Conservation (phyloP, 164 flowering plant genomes). For the Saururus chinensis region DNA sequence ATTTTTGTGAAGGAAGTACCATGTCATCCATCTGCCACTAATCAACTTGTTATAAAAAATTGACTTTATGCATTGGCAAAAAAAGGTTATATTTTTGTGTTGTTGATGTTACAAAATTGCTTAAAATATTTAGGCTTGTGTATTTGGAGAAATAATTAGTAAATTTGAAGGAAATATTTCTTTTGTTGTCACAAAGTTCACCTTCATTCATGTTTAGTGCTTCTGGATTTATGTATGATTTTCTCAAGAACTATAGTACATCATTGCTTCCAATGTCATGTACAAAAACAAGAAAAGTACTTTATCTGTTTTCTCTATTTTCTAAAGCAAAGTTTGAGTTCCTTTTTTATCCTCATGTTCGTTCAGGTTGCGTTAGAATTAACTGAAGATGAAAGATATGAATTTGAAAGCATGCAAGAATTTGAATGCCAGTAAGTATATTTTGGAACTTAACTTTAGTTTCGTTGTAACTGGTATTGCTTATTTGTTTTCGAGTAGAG, state of each 20-base stretch:
- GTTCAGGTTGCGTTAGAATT: slow-evolving; percentile 74
- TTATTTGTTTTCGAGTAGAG: not conserved
- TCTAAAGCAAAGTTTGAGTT: not conserved
- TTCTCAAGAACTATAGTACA: not conserved
- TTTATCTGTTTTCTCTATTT: not conserved
- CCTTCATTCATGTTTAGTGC: not conserved
- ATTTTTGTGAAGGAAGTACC: too few relatives aligned
- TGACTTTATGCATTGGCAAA: too few relatives aligned
- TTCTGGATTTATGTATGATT: not conserved
- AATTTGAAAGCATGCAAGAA: slow-evolving; percentile 36
- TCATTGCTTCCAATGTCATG: not conserved
- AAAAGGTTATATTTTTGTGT: too few relatives aligned
- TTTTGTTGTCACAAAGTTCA: not conserved
- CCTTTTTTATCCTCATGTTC: slow-evolving; percentile 1
- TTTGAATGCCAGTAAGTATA: slow-evolving; percentile 38
- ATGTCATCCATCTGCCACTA: too few relatives aligned
- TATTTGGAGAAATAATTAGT: too few relatives aligned
- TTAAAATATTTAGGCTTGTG: too few relatives aligned
- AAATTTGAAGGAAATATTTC: not conserved
- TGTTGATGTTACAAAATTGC: too few relatives aligned
- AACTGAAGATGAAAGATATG: slow-evolving; percentile 57
- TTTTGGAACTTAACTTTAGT: too few relatives aligned
- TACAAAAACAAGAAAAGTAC: not conserved
- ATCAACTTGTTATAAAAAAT: too few relatives aligned
- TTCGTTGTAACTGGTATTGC: not conserved